Percentiles rank a stretch among this genome's conserved stretches.
Evolutionary conservation across 2,329 filamentous ascomycete genomes (phyloP).

Genomic region (Zymoseptoria crescenta): DNA sequence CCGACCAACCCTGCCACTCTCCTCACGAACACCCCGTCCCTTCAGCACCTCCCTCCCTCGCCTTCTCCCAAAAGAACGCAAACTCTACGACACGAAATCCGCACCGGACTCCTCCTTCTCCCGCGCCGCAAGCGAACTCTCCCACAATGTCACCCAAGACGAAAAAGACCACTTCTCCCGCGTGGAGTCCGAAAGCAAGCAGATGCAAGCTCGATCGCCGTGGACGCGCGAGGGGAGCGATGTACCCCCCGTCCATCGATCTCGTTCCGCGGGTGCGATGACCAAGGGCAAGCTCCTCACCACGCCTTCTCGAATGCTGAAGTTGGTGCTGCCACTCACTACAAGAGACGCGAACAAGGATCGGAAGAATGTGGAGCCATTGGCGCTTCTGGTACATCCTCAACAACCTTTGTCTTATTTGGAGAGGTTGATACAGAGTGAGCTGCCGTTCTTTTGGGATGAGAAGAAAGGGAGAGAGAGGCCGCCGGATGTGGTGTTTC

Average conservation of each 20-base stretch:
- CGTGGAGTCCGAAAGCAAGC: conserved; percentile 41
- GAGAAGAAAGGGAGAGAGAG: conserved; percentile 57
- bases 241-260: conserved; percentile 46
- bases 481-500: conserved; percentile 67
- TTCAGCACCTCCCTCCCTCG: conserved; percentile 5
- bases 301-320: conserved; percentile 71
- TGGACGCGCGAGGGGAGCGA: conserved; percentile 59
- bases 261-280: conserved; percentile 51
- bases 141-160: conserved; percentile 38
- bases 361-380: conserved; percentile 67
- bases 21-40: conserved; percentile 7
- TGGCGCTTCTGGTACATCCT: conserved; percentile 78
- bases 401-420: conserved; percentile 88
- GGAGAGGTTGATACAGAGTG: conserved; percentile 79
- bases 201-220: conserved; percentile 53
- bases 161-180: conserved; percentile 40
- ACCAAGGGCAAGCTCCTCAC: conserved; percentile 70
- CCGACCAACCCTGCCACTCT: conserved; percentile 10
- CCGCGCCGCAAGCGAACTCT: conserved; percentile 32
- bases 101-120: conserved; percentile 25
- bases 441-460: conserved; percentile 55
- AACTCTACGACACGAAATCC: conserved; percentile 15
- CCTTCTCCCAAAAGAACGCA: conserved; percentile 10
- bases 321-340: conserved; percentile 68
- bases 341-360: conserved; percentile 52